Base-by-base conservation (phyloP, 2,329 filamentous ascomycete genomes). In the Pseudomassariella vexata region DNA sequence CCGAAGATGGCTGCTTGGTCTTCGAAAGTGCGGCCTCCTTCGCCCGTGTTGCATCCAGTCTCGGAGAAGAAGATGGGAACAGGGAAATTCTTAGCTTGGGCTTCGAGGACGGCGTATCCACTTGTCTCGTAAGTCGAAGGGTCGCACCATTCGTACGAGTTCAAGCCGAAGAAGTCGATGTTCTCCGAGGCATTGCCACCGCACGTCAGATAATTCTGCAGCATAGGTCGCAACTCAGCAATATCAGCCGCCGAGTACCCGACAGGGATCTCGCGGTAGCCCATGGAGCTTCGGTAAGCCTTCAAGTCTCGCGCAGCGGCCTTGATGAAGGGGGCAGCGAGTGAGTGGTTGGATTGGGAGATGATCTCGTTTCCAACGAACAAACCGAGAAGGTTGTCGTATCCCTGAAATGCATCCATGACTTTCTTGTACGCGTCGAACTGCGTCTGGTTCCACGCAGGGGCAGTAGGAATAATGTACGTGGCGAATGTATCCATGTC, bases 41-140 rank as follows among this genome's bases (percentile, higher is more conserved):
- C 66, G n/a, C n/a, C n/a, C 5, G 64, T 69, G 53, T 85, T 89
- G 70, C 87, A 94, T 37, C 87, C 87, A 3, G 85, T 92, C 60
- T 94, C 87, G 20, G 85, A 89, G 61, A 94, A 86, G 68, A 88
- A 89, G 48, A 92, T 86, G 14, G 85, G 87, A n/a, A 94, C 77
- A 28, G 79, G 81, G 57, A 87, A 89, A 47, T 75, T 59, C 22
- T 71, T 70, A 5, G 83, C 79, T 42, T 82, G 78, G 32, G 67
- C 57, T 54, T 87, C 71, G 18, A 94, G 74, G 40, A 67, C 66
- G 28, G 65, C 52, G 60, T 94, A 94, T 36, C 85, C 86, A 3
- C 86, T 77, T 5, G 56, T 64, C 17, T 64, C 44, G 59, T 79
- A 88, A 5, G 55, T 58, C 35, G 66, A 63, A 16, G 65, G 60